phyloP scores from a whole-genome alignment of 75 land plant genomes.

The Pseudotsuga menziesii region DNA sequence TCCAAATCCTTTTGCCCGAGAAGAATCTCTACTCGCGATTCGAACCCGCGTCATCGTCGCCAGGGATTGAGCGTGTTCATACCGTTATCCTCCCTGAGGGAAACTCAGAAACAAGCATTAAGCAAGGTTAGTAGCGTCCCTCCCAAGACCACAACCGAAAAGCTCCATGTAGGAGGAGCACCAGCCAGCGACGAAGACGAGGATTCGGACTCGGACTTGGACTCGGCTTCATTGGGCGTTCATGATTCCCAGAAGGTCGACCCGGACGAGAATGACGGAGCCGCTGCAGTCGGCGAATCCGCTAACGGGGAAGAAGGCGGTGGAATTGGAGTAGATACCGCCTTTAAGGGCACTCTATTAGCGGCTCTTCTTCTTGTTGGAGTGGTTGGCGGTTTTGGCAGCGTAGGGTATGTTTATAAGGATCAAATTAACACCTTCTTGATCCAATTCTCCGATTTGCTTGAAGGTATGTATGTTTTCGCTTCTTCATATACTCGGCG shows the following conservation, averaged over 20 bases:
- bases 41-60: neutral
- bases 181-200: neutral
- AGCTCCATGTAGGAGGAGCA: neutral
- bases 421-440: conserved; percentile 85
- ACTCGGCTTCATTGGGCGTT: neutral
- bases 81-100: conserved; percentile 32
- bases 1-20: neutral
- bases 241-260: conserved; percentile 8
- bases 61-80: neutral
- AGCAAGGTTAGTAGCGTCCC: conserved; percentile 14
- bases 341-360: conserved; percentile 76
- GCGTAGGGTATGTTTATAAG: conserved; percentile 63
- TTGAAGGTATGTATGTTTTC: conserved; percentile 57
- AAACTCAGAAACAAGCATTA: conserved; percentile 26
- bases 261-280: conserved; percentile 7
- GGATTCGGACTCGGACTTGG: neutral
- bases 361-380: conserved; percentile 74
- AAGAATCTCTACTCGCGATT: neutral
- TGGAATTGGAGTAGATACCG: conserved; percentile 22
- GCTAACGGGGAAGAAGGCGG: conserved; percentile 11
- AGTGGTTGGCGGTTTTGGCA: conserved; percentile 77
- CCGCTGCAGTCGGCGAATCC: conserved; percentile 2
- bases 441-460: conserved; percentile 72
- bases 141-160: neutral
- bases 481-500: no score